phyloP scores from a whole-genome alignment of 1,284 basidiomycete genomes.

The Heliocybe sulcata region DNA sequence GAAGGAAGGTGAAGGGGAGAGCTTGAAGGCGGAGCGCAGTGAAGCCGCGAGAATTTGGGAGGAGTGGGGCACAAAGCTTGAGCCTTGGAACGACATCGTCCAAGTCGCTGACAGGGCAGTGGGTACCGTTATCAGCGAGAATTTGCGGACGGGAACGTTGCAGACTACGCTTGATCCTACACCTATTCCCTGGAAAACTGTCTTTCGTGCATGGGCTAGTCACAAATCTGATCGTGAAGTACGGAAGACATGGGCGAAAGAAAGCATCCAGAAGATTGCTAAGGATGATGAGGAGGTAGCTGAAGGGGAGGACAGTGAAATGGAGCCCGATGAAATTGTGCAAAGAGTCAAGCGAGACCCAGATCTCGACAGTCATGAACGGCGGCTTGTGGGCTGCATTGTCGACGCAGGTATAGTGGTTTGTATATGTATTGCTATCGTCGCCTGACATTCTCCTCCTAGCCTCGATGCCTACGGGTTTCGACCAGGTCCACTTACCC shows the following conservation, averaged over 20 bases:
- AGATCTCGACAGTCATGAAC: slow-evolving; percentile 72
- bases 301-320: slow-evolving; percentile 28
- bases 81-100: slow-evolving; percentile 60
- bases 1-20: slow-evolving; percentile 7
- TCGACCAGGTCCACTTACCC: slow-evolving; percentile 84
- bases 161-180: slow-evolving; percentile 42
- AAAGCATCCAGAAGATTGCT: slow-evolving; percentile 32
- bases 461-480: slow-evolving; percentile 77
- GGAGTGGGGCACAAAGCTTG: slow-evolving; percentile 62
- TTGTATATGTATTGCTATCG: background rate
- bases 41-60: slow-evolving; percentile 50
- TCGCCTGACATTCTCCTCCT: slow-evolving; percentile 5
- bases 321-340: slow-evolving; percentile 59
- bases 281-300: slow-evolving; percentile 32
- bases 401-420: slow-evolving; percentile 61
- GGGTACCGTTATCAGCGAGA: slow-evolving; percentile 48
- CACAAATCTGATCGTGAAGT: slow-evolving; percentile 41
- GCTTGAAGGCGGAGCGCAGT: slow-evolving; percentile 13
- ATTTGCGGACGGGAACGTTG: slow-evolving; percentile 24
- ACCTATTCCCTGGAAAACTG: slow-evolving; percentile 53
- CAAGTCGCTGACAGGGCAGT: slow-evolving; percentile 69
- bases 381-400: slow-evolving; percentile 73
- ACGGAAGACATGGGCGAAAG: slow-evolving; percentile 57
- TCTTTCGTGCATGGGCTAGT: slow-evolving; percentile 55
- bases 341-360: slow-evolving; percentile 69